A percentile compares a stretch with the other conserved stretches of the same genome.
Conservation (phyloP, 2,329 filamentous ascomycete genomes). For the Balansia obtecta region DNA sequence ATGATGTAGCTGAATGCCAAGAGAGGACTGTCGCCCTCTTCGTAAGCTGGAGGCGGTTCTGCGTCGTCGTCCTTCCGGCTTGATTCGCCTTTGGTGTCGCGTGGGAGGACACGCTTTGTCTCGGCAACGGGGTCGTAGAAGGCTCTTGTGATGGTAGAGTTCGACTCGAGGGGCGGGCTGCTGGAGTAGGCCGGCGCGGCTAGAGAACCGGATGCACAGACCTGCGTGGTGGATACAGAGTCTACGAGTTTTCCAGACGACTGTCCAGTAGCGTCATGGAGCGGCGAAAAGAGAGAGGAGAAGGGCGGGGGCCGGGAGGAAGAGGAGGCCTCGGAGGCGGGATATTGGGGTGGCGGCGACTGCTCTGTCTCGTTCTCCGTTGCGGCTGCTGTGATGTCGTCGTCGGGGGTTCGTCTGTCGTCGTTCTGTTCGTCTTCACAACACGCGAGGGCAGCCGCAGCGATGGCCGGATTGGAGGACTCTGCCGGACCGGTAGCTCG, state of each 20-base stretch:
- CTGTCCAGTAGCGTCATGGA: conserved; percentile 22
- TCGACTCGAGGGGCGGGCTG: conserved; percentile 24
- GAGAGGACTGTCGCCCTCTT: conserved; percentile 86
- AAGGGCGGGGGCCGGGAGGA: conserved; percentile 45
- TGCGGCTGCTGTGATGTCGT: conserved; percentile 11
- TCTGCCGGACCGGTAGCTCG: conserved; percentile 21
- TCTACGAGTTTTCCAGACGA: conserved; percentile 19
- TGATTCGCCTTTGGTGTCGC: conserved; percentile 64
- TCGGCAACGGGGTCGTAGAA: conserved; percentile 49
- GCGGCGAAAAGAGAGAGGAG: conserved; percentile 43
- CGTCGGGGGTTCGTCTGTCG: conserved; percentile 10
- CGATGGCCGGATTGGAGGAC: conserved; percentile 19
- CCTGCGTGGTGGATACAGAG: conserved; percentile 13
- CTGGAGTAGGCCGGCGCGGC: conserved; percentile 42
- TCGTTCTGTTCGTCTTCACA: conserved; percentile 13
- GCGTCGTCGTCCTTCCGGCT: conserved; percentile 68
- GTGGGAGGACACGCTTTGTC: conserved; percentile 74
- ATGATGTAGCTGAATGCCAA: conserved; percentile 92
- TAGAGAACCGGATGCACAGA: conserved; percentile 23
- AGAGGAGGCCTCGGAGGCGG: conserved; percentile 39
- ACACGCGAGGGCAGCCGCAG: conserved; percentile 18
- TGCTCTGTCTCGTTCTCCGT: conserved; percentile 21
- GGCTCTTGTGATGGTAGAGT: conserved; percentile 22
- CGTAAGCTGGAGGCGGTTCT: conserved; percentile 92
- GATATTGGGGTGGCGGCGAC: conserved; percentile 49